Base-by-base conservation (phyloP, 148 eudicot species). In the Cornus florida region DNA sequence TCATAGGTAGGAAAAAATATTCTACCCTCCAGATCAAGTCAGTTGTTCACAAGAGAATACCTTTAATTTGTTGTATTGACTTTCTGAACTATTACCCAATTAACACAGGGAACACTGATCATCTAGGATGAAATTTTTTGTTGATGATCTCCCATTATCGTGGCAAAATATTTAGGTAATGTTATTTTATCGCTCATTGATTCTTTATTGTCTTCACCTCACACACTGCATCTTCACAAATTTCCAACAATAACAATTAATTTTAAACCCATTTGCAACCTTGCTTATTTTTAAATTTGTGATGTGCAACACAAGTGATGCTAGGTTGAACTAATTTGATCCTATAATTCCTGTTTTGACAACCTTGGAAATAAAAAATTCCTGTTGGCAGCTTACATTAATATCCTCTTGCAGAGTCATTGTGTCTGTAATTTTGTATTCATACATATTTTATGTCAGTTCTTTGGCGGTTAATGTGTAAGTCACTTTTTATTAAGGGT, bases 401-500 rank as follows among this genome's bases (percentile, higher is more conserved):
- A 9, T 22, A 32, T 20, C 67, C 19, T 57, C 48, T 16, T 41
- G 76, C 31, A 33, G 7, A 19, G 24, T 22, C 76, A 32, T 59
- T 19, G 22, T 56, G 46, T 32, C 23, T 50, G 6, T 17, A 32
- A 20, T 10, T 67, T 32, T 50, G 50, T 31, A 11, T 31, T 65
- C 71, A 66, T 23, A 28, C 57, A 16, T 33, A 66, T 23, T 4
- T 2, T 33, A 50, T 39, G 12, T 75, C 16, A 41, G 14, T 39
- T 66, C 16, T 66, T 16, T 66, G 14, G 22, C n/a, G 19, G 33
- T 65, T 75, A 19, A 24, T 48, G 41, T 23, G 31, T 67, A 10
- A 46, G 79, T 46, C 43, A 69, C 14, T 28, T 43, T 67, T 62
- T 46, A 10, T 41, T 72, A 7, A 67, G 72, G 71, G 71, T 57